Evolutionary conservation across 2,329 filamentous ascomycete genomes (phyloP).

Genomic region (Neonectria sp.): DNA sequence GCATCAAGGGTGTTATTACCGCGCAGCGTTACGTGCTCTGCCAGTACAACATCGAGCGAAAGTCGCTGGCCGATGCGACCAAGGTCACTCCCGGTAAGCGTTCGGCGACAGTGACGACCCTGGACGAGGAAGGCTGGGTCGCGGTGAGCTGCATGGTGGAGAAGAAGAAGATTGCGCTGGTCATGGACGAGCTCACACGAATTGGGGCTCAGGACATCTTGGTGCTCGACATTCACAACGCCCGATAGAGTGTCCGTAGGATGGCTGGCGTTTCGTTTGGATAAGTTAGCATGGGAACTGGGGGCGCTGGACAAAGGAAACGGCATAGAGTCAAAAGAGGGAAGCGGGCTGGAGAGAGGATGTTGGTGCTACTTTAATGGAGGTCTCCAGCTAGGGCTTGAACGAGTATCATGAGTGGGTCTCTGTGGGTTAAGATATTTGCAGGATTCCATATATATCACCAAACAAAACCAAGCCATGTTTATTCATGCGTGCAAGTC

Average conservation of each 20-base stretch:
- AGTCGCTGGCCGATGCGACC: slow-evolving; percentile 75
- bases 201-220: slow-evolving; percentile 89
- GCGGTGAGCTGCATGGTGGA: slow-evolving; percentile 96
- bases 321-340: slow-evolving; percentile 30
- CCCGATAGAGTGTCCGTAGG: slow-evolving; percentile 59
- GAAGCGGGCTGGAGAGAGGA: slow-evolving; percentile 22
- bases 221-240: slow-evolving; percentile 89
- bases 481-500: background rate
- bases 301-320: slow-evolving; percentile 35
- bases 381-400: slow-evolving; percentile 37
- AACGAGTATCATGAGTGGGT: slow-evolving; percentile 10
- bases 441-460: background rate
- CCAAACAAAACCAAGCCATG: background rate
- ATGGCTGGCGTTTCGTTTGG: slow-evolving; percentile 32
- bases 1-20: slow-evolving; percentile 94
- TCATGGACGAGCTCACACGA: slow-evolving; percentile 87
- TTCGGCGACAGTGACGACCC: slow-evolving; percentile 89
- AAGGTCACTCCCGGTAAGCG: slow-evolving; percentile 94
- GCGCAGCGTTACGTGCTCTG: slow-evolving; percentile 95
- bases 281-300: slow-evolving; percentile 30
- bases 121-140: slow-evolving; percentile 93
- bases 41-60: slow-evolving; percentile 92
- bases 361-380: slow-evolving; percentile 39
- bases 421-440: background rate
- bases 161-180: slow-evolving; percentile 85